These are phyloP conservation scores for Paulownia fortunei DNA, from an alignment of 257 asterid genomes.

Conservation along the genomic window DNA sequence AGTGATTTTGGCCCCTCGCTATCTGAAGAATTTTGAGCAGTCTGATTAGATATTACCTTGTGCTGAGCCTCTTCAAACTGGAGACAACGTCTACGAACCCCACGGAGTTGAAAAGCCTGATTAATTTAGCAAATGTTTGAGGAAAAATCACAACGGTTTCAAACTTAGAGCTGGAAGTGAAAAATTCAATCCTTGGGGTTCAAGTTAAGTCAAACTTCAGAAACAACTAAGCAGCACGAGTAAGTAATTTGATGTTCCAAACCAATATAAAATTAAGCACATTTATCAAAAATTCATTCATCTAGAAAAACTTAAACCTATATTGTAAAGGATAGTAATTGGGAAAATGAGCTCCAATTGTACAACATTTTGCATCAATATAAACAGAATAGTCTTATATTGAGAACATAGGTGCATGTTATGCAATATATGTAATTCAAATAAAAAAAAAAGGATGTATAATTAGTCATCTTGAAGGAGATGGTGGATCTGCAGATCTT, in stretches of 20 bases:
- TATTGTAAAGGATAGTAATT: neutral
- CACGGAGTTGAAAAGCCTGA: constrained; percentile 57
- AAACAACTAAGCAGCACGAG: constrained; percentile 12
- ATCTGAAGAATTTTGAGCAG: constrained; percentile 39
- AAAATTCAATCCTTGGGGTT: neutral
- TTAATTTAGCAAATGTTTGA: constrained; percentile 27
- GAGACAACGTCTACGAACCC: constrained; percentile 61
- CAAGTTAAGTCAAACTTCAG: neutral
- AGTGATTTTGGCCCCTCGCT: constrained; percentile 42
- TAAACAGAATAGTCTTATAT: neutral
- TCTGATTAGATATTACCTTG: constrained; percentile 24
- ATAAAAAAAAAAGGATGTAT: neutral
- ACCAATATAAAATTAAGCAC: neutral
- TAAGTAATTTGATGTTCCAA: neutral
- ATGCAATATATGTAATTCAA: neutral
- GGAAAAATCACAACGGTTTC: neutral
- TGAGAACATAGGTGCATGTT: neutral
- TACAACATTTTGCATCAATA: neutral
- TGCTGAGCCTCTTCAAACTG: constrained; percentile 66
- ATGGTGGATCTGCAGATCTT: neutral
- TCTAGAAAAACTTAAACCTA: neutral
- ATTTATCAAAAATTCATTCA: neutral
- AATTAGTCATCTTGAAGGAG: constrained; percentile 6
- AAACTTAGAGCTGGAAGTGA: neutral
- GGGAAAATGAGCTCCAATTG: neutral